Evolutionary conservation across 169 alveolate species (phyloP).

Genomic region (Plasmodium adleri): DNA sequence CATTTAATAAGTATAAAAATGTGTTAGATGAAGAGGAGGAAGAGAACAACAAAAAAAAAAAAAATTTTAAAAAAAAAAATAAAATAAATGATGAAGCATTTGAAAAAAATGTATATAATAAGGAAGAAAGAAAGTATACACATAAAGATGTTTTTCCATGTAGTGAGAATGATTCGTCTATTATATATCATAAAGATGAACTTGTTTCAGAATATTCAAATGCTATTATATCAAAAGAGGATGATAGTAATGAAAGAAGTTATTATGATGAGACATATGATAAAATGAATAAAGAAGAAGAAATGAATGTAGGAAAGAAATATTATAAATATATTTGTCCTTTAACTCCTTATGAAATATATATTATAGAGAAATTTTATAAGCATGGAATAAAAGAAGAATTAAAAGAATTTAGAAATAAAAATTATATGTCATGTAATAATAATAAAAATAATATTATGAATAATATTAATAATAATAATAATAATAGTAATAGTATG

Average conservation of each 20-base stretch:
- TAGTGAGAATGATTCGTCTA: too few species aligned
- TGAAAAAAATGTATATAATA: background rate
- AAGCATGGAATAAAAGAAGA: constrained; percentile 47
- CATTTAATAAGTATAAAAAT: constrained; percentile 15
- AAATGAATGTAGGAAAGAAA: constrained; percentile 36
- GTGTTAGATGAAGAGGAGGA: background rate
- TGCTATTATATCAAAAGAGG: too few species aligned
- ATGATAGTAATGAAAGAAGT: too few species aligned
- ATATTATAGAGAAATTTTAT: constrained; percentile 13
- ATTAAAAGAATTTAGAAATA: constrained; percentile 44
- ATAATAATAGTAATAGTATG: background rate
- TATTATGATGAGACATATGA: too few species aligned
- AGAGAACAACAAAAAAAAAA: background rate
- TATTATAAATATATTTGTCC: constrained; percentile 31
- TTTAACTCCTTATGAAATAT: constrained; percentile 73
- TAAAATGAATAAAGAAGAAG: background rate
- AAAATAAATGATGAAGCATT: background rate
- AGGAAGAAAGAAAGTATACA: background rate
- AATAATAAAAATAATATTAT: background rate
- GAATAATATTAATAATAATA: too few species aligned
- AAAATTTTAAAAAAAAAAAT: background rate
- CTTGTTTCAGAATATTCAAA: too few species aligned
- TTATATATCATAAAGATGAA: too few species aligned
- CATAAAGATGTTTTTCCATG: too few species aligned
- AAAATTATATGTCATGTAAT: background rate